phyloP scores from a whole-genome alignment of 2,329 filamentous ascomycete genomes.

The Pestalotiopsis sp. region DNA sequence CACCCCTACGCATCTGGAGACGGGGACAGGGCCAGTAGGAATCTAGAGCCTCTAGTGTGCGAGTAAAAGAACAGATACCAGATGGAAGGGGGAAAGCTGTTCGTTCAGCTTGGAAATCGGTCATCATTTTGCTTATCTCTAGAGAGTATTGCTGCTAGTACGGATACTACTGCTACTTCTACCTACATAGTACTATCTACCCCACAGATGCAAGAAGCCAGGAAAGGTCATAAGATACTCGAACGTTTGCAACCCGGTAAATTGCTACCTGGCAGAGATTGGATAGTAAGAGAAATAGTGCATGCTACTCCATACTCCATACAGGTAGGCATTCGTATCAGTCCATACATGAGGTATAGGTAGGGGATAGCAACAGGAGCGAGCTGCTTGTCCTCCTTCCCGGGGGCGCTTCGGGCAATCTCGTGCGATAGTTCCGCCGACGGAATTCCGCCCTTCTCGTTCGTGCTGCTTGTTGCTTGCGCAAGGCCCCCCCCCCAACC shows the following conservation, averaged over 20 bases:
- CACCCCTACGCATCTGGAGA: not conserved
- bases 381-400: not conserved
- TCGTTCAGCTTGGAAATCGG: not conserved
- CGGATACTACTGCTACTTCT: not conserved
- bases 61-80: not conserved
- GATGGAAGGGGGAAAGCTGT: not conserved
- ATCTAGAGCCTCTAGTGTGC: not conserved
- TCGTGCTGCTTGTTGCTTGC: not conserved
- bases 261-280: not conserved
- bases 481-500: not conserved
- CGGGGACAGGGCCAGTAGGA: too few relatives aligned
- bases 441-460: not conserved
- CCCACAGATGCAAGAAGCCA: not conserved
- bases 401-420: slow-evolving; percentile 2
- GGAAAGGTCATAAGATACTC: slow-evolving; percentile 3
- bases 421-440: slow-evolving; percentile 1
- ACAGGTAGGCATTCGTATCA: too few relatives aligned
- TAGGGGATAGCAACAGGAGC: not conserved
- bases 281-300: not conserved
- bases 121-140: not conserved
- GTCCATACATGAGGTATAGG: too few relatives aligned
- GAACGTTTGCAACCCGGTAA: not conserved
- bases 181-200: not conserved
- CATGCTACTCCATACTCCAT: too few relatives aligned
- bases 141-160: too few relatives aligned